A percentile compares a stretch with the other conserved stretches of the same genome.
phyloP scores from a whole-genome alignment of 176 grass and related monocot species.

The Cenchrus fungigraminus region DNA sequence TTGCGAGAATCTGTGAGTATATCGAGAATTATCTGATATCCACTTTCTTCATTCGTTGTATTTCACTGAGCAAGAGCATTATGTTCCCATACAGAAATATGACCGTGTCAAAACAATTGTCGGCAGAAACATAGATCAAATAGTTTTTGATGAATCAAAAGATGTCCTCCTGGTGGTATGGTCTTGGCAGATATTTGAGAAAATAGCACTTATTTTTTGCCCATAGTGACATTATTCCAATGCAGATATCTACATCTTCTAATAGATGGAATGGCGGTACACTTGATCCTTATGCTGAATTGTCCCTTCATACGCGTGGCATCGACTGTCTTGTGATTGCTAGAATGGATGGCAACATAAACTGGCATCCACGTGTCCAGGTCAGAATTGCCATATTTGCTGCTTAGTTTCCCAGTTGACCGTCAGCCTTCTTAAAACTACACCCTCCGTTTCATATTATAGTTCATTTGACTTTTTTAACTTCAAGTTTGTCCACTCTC shows the following conservation, averaged over 20 bases:
- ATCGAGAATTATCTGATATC: background rate
- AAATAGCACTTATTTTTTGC: conserved; percentile 9
- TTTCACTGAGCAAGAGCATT: background rate
- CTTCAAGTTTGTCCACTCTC: no score
- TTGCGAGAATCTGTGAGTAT: conserved; percentile 31
- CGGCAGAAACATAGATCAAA: conserved; percentile 78
- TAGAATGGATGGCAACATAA: no score
- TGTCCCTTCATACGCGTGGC: no score
- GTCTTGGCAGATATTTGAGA: conserved; percentile 2
- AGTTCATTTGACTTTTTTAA: no score
- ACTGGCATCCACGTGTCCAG: no score
- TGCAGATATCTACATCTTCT: conserved; percentile 25
- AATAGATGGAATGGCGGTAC: no score
- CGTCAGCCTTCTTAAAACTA: no score
- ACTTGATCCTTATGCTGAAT: no score
- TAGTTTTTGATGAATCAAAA: conserved; percentile 86
- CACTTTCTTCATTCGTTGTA: conserved; percentile 6
- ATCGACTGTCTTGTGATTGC: no score
- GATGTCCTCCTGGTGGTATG: conserved; percentile 79
- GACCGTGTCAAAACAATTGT: conserved; percentile 82
- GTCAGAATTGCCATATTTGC: no score
- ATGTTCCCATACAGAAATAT: conserved; percentile 18
- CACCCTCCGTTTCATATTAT: no score
- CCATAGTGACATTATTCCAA: background rate
- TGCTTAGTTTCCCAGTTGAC: no score